Base-by-base conservation (phyloP, 2,329 filamentous ascomycete species). In the Claviceps purpurea region DNA sequence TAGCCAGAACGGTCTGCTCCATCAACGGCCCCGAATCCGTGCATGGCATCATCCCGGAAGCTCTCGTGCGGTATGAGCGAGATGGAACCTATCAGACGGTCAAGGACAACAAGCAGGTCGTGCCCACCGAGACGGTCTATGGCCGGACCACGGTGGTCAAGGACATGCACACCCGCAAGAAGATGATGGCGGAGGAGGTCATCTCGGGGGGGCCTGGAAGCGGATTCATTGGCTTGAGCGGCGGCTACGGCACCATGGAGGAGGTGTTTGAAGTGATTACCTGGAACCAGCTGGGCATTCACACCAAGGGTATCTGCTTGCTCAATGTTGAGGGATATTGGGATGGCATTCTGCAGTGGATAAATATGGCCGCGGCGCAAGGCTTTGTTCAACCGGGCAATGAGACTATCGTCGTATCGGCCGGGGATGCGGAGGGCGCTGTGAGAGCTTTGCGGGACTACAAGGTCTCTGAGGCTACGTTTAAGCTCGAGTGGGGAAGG, bases 211-310 rank as follows among this genome's bases (percentile, higher is more conserved):
- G 86, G 0, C 81, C 84, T 0, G 91, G 91, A 1, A 85, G 82
- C 53, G 91, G 91, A 13, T 98, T 98, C 70, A 81, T 98, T 42
- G 89, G 89, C 30, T 72, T 98, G 54, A 81, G 79, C 52, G 91
- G 91, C 44, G 93, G 93, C 0, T 98, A 91, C 68, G 93, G 93
- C 20, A 98, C 93, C 2, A 78, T 97, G 65, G 93, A 98, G 72
- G 93, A 98, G 75, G 77, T 98, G 64, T 89, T 95, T 68, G 88
- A 94, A 72, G 81, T 88, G 2, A 83, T 82, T 26, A 94, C 88
- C 11, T 98, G 93, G 90, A 97, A 96, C 68, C 93, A 97, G 72
- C 71, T 98, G 49, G 91, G 93, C 1, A 97, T 98, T 58, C 93
- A 97, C 69, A 76, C 76, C 60, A 75, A 78, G 49, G 87, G 85